phyloP scores from a whole-genome alignment of 2,329 filamentous ascomycete species.

The Lecanosticta acicola region DNA sequence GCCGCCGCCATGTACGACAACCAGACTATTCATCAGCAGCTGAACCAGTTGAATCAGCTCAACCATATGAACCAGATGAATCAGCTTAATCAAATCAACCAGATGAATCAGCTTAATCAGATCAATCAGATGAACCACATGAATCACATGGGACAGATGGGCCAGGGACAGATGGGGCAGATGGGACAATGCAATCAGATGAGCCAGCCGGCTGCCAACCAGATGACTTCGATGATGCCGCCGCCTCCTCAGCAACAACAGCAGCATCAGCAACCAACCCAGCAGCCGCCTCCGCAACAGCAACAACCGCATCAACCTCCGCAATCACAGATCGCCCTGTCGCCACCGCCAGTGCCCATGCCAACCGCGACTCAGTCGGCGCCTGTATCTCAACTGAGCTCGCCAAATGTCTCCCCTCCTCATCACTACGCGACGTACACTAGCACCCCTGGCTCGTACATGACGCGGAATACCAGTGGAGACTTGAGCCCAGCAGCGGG shows the following conservation, averaged over 20 bases:
- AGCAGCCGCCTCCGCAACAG: conserved; percentile 9
- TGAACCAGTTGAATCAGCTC: conserved; percentile 36
- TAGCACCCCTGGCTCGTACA: conserved; percentile 52
- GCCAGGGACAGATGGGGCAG: neutral
- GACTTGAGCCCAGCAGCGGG: conserved; percentile 43
- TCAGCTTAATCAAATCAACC: conserved; percentile 71
- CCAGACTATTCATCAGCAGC: conserved; percentile 44
- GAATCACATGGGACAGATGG: conserved; percentile 4
- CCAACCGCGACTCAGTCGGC: conserved; percentile 72
- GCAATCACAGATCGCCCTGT: conserved; percentile 1
- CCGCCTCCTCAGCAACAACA: conserved; percentile 8
- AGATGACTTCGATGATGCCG: conserved; percentile 10
- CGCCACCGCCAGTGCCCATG: conserved; percentile 16
- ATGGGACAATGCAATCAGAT: conserved; percentile 12
- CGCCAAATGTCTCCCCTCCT: conserved; percentile 93
- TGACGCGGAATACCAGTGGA: conserved; percentile 51
- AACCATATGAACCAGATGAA: conserved; percentile 64
- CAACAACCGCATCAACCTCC: conserved; percentile 5
- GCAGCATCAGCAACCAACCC: conserved; percentile 10
- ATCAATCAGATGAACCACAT: conserved; percentile 3
- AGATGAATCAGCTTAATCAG: conserved; percentile 21
- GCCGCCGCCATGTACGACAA: conserved; percentile 48
- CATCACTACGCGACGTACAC: conserved; percentile 69
- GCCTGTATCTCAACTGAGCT: conserved; percentile 76
- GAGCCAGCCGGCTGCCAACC: conserved; percentile 11